Evolutionary conservation across 73 alveolate species (phyloP).

Genomic region (Tetrahymena elliotti): DNA sequence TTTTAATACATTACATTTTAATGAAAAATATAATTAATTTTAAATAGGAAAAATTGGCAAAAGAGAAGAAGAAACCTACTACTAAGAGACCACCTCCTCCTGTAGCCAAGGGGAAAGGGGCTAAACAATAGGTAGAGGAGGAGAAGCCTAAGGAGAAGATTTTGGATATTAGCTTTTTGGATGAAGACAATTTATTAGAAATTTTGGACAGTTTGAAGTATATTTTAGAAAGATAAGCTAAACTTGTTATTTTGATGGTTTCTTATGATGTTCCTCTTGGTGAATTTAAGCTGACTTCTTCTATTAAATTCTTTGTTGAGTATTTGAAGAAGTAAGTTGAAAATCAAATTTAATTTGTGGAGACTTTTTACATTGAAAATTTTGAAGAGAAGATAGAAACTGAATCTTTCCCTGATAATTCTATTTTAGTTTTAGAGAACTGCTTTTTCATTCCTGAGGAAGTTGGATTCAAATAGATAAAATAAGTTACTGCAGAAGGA

Average conservation of each 20-base stretch:
- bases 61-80: conserved; percentile 31
- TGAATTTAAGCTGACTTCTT: conserved; percentile 36
- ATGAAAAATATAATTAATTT: not conserved
- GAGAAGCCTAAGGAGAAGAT: conserved; percentile 10
- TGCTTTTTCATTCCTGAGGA: conserved; percentile 25
- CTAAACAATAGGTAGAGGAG: not conserved
- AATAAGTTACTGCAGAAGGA: not conserved
- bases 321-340: conserved; percentile 30
- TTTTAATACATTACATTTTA: too few species aligned
- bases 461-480: conserved; percentile 4
- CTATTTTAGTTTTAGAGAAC: conserved; percentile 36
- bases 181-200: conserved; percentile 11
- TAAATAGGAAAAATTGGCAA: conserved; percentile 27
- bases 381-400: conserved; percentile 37
- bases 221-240: conserved; percentile 35
- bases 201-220: conserved; percentile 2
- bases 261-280: conserved; percentile 42
- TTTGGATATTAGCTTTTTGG: conserved; percentile 29
- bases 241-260: conserved; percentile 15
- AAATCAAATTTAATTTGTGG: conserved; percentile 25
- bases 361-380: conserved; percentile 23
- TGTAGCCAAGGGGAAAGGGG: conserved; percentile 3
- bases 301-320: conserved; percentile 32
- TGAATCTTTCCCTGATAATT: conserved; percentile 18
- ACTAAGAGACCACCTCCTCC: conserved; percentile 17